Evolutionary conservation across 2,329 filamentous ascomycete genomes (phyloP).

Genomic region (Lojkania enalia): DNA sequence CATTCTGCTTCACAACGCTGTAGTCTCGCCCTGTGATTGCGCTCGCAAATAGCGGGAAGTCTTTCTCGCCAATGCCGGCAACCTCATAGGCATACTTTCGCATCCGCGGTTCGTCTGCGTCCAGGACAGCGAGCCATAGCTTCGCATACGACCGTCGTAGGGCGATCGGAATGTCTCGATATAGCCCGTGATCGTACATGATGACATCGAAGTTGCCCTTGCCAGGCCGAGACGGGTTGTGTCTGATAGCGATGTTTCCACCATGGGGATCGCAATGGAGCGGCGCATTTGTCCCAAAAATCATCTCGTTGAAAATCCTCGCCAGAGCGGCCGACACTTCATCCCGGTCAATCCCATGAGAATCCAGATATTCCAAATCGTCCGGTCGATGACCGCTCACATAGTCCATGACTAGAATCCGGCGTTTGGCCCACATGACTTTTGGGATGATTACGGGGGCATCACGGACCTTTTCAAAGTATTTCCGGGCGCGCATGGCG

Average conservation of each 20-base stretch:
- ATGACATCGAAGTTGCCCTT: slow-evolving; percentile 88
- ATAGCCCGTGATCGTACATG: slow-evolving; percentile 94
- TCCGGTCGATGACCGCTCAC: slow-evolving; percentile 85
- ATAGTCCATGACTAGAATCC: slow-evolving; percentile 94
- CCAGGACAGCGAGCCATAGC: slow-evolving; percentile 94
- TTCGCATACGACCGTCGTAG: slow-evolving; percentile 89
- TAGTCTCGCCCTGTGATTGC: slow-evolving; percentile 96
- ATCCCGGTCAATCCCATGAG: slow-evolving; percentile 85
- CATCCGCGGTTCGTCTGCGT: slow-evolving; percentile 84
- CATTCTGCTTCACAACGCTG: slow-evolving; percentile 67
- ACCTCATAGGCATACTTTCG: slow-evolving; percentile 86
- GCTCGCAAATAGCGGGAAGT: slow-evolving; percentile 93
- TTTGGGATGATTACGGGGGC: slow-evolving; percentile 86
- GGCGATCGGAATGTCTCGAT: slow-evolving; percentile 82
- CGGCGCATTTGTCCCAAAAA: slow-evolving; percentile 85
- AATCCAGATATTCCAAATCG: slow-evolving; percentile 83
- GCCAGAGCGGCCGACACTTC: slow-evolving; percentile 91
- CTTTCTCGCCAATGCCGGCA: slow-evolving; percentile 82
- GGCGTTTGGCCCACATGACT: slow-evolving; percentile 84
- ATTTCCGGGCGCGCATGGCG: slow-evolving; percentile 74
- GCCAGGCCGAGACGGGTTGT: slow-evolving; percentile 64
- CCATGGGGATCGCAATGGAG: slow-evolving; percentile 97
- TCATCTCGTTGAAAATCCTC: slow-evolving; percentile 98
- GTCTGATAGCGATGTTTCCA: slow-evolving; percentile 90
- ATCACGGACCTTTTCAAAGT: slow-evolving; percentile 74